Evolutionary conservation across 306 rosid genomes (phyloP).

Genomic region (Vigna trinervia): DNA sequence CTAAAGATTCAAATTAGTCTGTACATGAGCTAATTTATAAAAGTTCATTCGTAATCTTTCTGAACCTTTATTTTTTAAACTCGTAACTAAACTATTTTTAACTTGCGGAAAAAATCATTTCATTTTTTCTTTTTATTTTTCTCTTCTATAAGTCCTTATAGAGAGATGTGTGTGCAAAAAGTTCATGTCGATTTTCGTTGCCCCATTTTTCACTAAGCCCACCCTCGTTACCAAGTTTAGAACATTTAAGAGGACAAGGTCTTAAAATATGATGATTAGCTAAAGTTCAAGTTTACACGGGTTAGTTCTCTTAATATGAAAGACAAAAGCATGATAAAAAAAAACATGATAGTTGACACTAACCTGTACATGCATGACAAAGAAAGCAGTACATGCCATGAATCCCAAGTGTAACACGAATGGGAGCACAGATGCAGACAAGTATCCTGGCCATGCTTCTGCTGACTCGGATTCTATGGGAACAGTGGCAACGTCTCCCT

Average conservation of each 20-base stretch:
- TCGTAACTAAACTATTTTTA: no score
- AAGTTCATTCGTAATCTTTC: no score
- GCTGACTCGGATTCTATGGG: conserved; percentile 47
- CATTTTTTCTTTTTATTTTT: no score
- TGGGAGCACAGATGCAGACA: conserved; percentile 80
- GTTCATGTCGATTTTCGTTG: conserved; percentile 17
- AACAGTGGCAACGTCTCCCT: conserved; percentile 37
- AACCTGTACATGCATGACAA: conserved; percentile 97
- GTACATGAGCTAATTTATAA: no score
- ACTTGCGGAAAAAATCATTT: no score
- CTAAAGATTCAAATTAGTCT: no score
- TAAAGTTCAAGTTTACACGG: conserved; percentile 13
- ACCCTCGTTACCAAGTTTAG: no score
- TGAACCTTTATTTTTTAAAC: no score
- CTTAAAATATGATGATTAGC: conserved; percentile 15
- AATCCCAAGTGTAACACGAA: conserved; percentile 81
- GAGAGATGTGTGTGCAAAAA: no score
- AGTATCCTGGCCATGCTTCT: conserved; percentile 54
- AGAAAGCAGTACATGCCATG: conserved; percentile 77
- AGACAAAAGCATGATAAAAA: conserved; percentile 36
- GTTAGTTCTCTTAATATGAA: conserved; percentile 34
- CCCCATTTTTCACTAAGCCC: neutral
- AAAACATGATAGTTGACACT: conserved; percentile 39
- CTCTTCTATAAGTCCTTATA: no score
- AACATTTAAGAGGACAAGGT: neutral